Percentiles rank a stretch among this genome's conserved stretches.
Conservation (phyloP, 2,329 filamentous ascomycete species). For the Colletotrichum karsti region DNA sequence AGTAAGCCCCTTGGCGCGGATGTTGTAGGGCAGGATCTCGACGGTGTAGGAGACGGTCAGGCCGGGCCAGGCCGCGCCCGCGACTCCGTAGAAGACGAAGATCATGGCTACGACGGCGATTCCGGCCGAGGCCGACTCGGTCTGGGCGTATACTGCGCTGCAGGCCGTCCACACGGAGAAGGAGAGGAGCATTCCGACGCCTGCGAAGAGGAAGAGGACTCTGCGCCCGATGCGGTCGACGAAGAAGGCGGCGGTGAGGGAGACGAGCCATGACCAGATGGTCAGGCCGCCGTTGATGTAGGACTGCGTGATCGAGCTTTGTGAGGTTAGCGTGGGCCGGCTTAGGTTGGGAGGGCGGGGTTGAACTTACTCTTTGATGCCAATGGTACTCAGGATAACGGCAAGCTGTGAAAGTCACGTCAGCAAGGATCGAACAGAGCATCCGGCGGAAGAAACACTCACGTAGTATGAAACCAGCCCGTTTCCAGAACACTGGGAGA, state of each 20-base stretch:
- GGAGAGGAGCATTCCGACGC: constrained; percentile 35
- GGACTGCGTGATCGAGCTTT: constrained; percentile 10
- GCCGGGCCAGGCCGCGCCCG: constrained; percentile 47
- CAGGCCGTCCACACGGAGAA: constrained; percentile 36
- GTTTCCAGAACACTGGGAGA: constrained; percentile 31
- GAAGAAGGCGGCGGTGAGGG: constrained; percentile 34
- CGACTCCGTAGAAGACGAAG: constrained; percentile 28
- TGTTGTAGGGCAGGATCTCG: constrained; percentile 19
- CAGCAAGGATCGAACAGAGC: neutral
- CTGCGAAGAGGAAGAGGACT: constrained; percentile 28
- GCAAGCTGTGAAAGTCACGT: neutral
- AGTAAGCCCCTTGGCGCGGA: constrained; percentile 28
- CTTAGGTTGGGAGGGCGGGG: fast-evolving
- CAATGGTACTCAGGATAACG: constrained; percentile 10
- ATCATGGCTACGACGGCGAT: constrained; percentile 29
- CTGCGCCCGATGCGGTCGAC: constrained; percentile 40
- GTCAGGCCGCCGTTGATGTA: constrained; percentile 30
- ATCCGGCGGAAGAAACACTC: neutral
- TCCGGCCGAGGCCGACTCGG: neutral
- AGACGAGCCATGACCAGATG: constrained; percentile 37
- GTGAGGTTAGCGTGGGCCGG: neutral
- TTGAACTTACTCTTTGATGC: constrained; percentile 16
- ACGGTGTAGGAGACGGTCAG: constrained; percentile 50
- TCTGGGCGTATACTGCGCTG: constrained; percentile 21
- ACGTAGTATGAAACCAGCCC: constrained; percentile 21